phyloP scores from a whole-genome alignment of 805 yeast genomes.

The Pichia sporocuriosa region DNA sequence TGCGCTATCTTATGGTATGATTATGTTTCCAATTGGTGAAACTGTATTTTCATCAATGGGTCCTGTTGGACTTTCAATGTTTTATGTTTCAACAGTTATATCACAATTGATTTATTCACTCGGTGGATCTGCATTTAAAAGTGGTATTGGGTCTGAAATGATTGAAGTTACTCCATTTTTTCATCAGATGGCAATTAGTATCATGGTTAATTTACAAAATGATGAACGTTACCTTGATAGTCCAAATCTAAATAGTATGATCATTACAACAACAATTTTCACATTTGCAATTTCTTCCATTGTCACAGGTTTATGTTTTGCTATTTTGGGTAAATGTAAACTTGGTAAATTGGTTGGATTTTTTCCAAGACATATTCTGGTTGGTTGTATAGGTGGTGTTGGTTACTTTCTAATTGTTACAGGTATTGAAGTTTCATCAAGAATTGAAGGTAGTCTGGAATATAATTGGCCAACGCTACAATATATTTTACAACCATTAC shows the following conservation, averaged over 20 bases:
- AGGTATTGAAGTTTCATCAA: constrained; percentile 85
- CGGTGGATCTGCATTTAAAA: constrained; percentile 84
- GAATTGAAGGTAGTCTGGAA: constrained; percentile 65
- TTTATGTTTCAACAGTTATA: constrained; percentile 84
- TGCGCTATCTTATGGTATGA: constrained; percentile 95
- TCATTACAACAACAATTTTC: constrained; percentile 60
- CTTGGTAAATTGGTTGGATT: constrained; percentile 88
- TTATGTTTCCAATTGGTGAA: constrained; percentile 86
- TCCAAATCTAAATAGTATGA: constrained; percentile 5
- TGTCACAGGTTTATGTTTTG: constrained; percentile 80
- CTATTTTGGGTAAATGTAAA: constrained; percentile 64
- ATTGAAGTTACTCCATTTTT: constrained; percentile 98
- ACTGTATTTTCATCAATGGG: constrained; percentile 72
- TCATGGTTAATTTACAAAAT: constrained; percentile 40
- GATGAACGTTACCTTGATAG: constrained; percentile 50
- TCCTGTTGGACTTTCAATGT: constrained; percentile 88
- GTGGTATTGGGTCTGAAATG: constrained; percentile 98
- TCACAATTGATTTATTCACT: constrained; percentile 83
- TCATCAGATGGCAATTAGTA: constrained; percentile 84
- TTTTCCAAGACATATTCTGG: constrained; percentile 91
- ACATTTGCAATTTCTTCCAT: constrained; percentile 79
- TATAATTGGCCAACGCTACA: constrained; percentile 54
- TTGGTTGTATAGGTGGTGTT: constrained; percentile 98
- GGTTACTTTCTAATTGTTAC: constrained; percentile 89
- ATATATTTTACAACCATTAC: constrained; percentile 36